Percentiles rank a stretch among this genome's conserved stretches.
Evolutionary conservation across 768 basidiomycete genomes (phyloP).

Genomic region (Trametes cubensis): DNA sequence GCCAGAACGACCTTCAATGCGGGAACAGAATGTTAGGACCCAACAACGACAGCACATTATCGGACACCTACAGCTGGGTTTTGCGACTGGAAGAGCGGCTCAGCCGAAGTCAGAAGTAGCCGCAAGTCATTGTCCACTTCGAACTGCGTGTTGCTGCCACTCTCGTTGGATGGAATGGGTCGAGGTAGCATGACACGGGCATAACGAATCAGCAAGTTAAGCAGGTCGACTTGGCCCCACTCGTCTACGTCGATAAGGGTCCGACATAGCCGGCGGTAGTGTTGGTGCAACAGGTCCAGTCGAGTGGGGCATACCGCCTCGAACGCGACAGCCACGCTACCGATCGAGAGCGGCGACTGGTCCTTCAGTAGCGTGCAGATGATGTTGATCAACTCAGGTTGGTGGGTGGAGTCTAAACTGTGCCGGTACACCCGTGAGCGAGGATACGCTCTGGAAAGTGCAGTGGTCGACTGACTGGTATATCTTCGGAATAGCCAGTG

Average conservation of each 20-base stretch:
- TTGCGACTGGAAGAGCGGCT: constrained; percentile 80
- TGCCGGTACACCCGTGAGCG: constrained; percentile 2
- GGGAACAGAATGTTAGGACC: background rate
- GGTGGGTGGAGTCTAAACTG: constrained; percentile 76
- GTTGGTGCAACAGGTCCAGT: constrained; percentile 84
- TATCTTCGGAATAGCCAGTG: constrained; percentile 85
- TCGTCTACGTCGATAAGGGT: constrained; percentile 90
- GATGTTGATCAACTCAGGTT: constrained; percentile 69
- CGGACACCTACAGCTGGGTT: constrained; percentile 80
- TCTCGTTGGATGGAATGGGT: constrained; percentile 45
- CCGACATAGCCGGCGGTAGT: constrained; percentile 83
- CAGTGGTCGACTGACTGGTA: constrained; percentile 57
- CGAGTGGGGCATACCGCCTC: constrained; percentile 83
- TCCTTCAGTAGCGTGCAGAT: constrained; percentile 68
- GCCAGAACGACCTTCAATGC: constrained; percentile 73
- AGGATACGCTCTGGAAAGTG: constrained; percentile 14
- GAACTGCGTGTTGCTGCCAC: constrained; percentile 37
- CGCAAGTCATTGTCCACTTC: constrained; percentile 80
- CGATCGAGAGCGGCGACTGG: constrained; percentile 84
- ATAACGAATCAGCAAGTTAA: constrained; percentile 81
- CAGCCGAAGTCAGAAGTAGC: constrained; percentile 68
- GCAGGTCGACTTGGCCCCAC: constrained; percentile 91
- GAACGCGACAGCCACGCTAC: constrained; percentile 85
- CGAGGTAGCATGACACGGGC: constrained; percentile 80
- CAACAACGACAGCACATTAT: background rate